Percentiles rank a stretch among this genome's conserved stretches.
Conservation (phyloP, 208 protist genomes). For the Crithidia expoeki region DNA sequence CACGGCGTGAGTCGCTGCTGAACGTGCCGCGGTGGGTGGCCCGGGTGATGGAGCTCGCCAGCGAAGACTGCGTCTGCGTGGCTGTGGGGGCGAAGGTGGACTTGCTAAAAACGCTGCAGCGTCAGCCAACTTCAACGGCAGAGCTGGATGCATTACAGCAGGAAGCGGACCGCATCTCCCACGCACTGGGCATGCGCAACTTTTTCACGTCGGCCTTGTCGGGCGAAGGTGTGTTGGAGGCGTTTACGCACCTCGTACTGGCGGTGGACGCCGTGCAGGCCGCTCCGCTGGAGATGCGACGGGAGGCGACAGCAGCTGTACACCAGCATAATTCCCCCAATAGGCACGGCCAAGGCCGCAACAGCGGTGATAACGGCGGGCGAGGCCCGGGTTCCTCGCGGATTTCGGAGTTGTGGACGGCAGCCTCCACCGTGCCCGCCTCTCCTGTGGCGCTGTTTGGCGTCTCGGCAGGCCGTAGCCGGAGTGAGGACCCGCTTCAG, state of each 20-base stretch:
- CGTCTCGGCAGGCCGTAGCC: neutral
- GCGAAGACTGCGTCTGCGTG: constrained; percentile 52
- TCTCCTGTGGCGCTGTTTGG: constrained; percentile 7
- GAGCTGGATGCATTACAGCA: constrained; percentile 15
- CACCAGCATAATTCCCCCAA: neutral
- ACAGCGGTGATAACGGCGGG: neutral
- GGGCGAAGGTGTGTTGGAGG: constrained; percentile 44
- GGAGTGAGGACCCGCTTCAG: neutral
- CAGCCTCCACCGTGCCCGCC: constrained; percentile 14
- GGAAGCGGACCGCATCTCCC: constrained; percentile 45
- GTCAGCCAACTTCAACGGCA: neutral
- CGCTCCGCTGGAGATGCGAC: constrained; percentile 8
- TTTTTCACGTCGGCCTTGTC: constrained; percentile 43
- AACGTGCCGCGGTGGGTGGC: constrained; percentile 43
- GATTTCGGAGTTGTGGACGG: constrained; percentile 18
- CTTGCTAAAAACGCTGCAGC: constrained; percentile 16
- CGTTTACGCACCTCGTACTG: constrained; percentile 54
- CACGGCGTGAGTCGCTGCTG: constrained; percentile 37
- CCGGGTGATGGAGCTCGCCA: constrained; percentile 34
- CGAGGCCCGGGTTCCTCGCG: neutral
- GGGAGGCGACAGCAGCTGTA: neutral
- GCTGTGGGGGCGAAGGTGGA: constrained; percentile 54
- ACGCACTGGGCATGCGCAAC: constrained; percentile 51
- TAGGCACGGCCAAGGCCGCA: neutral
- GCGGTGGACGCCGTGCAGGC: constrained; percentile 50